Evolutionary conservation across 2,329 filamentous ascomycete species (phyloP).

Genomic region (Sporothrix brasiliensis): DNA sequence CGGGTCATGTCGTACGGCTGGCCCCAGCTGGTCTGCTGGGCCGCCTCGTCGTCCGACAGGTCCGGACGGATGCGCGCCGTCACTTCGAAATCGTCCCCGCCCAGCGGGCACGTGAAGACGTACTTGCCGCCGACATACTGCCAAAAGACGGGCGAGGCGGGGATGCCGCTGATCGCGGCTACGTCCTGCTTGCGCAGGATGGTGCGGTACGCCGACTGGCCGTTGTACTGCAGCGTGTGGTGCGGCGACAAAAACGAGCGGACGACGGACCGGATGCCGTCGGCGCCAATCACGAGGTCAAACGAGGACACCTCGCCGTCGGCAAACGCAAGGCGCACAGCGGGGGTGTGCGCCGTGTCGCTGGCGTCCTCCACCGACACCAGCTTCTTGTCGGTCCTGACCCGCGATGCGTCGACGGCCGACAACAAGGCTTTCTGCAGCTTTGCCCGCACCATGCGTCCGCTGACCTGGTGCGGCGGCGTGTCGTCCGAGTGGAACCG

Average conservation of each 20-base stretch:
- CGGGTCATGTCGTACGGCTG: conserved; percentile 36
- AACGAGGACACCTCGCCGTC: conserved; percentile 47
- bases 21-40: conserved; percentile 43
- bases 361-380: conserved; percentile 40
- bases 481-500: conserved; percentile 37
- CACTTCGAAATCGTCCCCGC: conserved; percentile 44
- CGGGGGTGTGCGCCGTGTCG: conserved; percentile 31
- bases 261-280: conserved; percentile 53
- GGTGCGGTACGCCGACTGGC: conserved; percentile 43
- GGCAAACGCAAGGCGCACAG: conserved; percentile 49
- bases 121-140: conserved; percentile 41
- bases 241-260: conserved; percentile 45
- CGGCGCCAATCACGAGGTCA: conserved; percentile 56
- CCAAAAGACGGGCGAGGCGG: conserved; percentile 42
- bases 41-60: conserved; percentile 35
- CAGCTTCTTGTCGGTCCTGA: conserved; percentile 53
- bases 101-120: conserved; percentile 44
- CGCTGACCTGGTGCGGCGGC: conserved; percentile 39
- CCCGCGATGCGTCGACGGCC: conserved; percentile 48
- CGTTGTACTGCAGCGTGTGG: conserved; percentile 51
- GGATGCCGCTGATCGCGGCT: conserved; percentile 41
- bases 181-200: conserved; percentile 40
- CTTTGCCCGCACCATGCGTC: conserved; percentile 43
- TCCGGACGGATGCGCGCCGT: conserved; percentile 37
- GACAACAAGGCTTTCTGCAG: conserved; percentile 55